These are phyloP conservation scores for Grigorovia yakushimaensis DNA, from an alignment of 805 yeast species.

Conservation along the genomic window DNA sequence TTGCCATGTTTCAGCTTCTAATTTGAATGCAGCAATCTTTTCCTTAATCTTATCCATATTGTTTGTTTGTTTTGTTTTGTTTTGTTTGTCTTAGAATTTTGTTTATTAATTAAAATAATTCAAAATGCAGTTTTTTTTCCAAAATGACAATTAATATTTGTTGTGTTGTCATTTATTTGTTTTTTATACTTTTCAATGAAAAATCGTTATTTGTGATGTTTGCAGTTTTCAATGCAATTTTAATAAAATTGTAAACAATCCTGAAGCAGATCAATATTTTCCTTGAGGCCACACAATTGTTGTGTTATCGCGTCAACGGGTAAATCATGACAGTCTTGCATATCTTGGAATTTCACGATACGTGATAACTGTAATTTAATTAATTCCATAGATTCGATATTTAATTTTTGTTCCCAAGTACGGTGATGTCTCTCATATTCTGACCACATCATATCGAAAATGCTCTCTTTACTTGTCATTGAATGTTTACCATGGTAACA, in stretches of 20 bases:
- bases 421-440: slow-evolving; percentile 51
- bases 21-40: slow-evolving; percentile 78
- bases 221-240: too few species aligned
- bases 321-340: neutral
- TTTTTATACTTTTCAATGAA: neutral
- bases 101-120: too few species aligned
- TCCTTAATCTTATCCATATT: slow-evolving; percentile 53
- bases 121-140: neutral
- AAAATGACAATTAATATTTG: neutral
- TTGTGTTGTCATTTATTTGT: neutral
- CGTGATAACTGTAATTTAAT: neutral
- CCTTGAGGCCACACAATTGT: neutral
- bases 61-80: neutral
- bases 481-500: slow-evolving; percentile 26
- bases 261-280: too few species aligned
- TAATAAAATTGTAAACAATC: too few species aligned
- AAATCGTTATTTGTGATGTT: neutral
- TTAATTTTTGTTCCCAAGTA: slow-evolving; percentile 37
- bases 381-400: neutral
- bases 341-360: neutral
- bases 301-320: neutral
- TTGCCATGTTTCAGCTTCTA: slow-evolving; percentile 96
- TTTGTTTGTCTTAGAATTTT: neutral
- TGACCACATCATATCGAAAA: slow-evolving; percentile 36
- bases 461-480: neutral